These are phyloP conservation scores for Xylaria curta DNA, from an alignment of 495 filamentous ascomycete species.

Conservation along the genomic window DNA sequence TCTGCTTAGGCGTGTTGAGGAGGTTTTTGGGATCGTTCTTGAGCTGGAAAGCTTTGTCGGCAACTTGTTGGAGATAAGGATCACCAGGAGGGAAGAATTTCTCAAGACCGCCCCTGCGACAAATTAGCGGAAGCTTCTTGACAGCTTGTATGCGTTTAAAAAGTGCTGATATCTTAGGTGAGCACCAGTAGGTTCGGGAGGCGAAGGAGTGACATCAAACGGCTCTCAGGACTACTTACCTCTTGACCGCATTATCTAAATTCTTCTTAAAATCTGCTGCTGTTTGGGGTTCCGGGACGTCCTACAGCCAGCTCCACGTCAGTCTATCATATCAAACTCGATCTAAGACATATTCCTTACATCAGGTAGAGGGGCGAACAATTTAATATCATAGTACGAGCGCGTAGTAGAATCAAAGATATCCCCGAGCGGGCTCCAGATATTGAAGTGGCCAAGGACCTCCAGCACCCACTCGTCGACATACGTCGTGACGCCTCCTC, in stretches of 20 bases:
- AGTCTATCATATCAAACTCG: background rate
- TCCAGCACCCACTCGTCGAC: slow-evolving; percentile 16
- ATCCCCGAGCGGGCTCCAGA: slow-evolving; percentile 18
- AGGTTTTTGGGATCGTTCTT: slow-evolving; percentile 14
- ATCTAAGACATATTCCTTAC: background rate
- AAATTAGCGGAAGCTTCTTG: slow-evolving; percentile 1
- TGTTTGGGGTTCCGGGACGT: slow-evolving; percentile 12
- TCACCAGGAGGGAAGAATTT: slow-evolving; percentile 15
- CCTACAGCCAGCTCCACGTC: background rate
- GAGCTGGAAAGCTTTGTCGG: slow-evolving; percentile 16
- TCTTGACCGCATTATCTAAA: slow-evolving; percentile 12
- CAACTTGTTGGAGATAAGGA: slow-evolving; percentile 16
- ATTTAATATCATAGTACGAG: slow-evolving; percentile 13
- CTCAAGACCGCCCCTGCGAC: slow-evolving; percentile 7
- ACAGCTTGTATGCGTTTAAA: background rate
- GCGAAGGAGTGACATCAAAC: background rate
- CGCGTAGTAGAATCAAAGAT: slow-evolving; percentile 10
- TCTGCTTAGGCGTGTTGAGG: background rate
- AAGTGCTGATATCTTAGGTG: background rate
- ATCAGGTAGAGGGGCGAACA: slow-evolving; percentile 10
- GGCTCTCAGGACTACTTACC: background rate
- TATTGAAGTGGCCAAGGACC: slow-evolving; percentile 18
- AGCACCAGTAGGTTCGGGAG: background rate
- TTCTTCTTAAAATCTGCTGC: slow-evolving; percentile 18
- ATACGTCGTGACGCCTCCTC: slow-evolving; percentile 17